Evolutionary conservation across 306 rosid species (phyloP).

Genomic region (Ziziphus jujuba): DNA sequence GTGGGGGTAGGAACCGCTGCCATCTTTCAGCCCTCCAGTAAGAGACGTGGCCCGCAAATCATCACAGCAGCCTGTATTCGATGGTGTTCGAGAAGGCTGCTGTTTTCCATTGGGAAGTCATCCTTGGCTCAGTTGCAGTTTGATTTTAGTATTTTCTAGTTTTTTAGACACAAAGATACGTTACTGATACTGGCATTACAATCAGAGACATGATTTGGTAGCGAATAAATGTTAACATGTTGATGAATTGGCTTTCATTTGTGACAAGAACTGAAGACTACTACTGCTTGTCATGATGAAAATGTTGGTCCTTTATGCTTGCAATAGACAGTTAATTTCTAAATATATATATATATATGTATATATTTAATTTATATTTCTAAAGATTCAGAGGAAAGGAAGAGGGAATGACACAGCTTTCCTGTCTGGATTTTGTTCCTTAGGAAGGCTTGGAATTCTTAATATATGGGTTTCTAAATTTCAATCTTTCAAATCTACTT

Average conservation of each 20-base stretch:
- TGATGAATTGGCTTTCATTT: conserved; percentile 19
- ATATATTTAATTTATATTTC: no score
- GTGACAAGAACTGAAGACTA: neutral
- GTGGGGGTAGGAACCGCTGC: conserved; percentile 38
- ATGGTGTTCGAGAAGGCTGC: conserved; percentile 23
- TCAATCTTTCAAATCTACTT: no score
- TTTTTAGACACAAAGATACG: conserved; percentile 10
- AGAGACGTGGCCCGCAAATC: conserved; percentile 19
- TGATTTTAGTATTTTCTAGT: conserved; percentile 11
- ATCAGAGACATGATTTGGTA: no score
- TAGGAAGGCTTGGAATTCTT: no score
- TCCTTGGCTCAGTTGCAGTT: conserved; percentile 60
- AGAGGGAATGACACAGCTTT: neutral
- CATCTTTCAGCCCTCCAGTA: conserved; percentile 38
- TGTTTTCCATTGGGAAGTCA: conserved; percentile 60
- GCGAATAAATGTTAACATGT: neutral
- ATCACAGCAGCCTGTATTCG: conserved; percentile 28
- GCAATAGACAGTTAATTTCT: neutral
- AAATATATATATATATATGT: no score
- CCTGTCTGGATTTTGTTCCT: neutral
- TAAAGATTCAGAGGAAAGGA: no score
- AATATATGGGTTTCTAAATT: no score
- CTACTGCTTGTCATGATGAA: conserved; percentile 9
- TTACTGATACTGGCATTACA: conserved; percentile 14
- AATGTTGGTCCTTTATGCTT: conserved; percentile 9